Conservation (phyloP, 768 basidiomycete species). For the Leccinum barrowsii region DNA sequence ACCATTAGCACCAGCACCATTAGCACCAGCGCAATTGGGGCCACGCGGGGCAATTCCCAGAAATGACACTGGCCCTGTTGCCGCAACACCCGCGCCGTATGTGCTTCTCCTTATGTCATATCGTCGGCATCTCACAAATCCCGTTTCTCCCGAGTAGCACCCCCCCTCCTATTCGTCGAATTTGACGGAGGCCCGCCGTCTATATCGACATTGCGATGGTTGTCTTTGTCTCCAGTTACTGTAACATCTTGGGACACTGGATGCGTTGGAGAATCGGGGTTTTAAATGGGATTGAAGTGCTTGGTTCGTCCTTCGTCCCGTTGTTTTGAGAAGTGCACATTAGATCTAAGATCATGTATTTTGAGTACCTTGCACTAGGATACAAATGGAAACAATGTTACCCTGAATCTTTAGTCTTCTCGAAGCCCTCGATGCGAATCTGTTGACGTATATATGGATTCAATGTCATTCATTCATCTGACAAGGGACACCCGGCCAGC, state of each 20-base stretch:
- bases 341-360: neutral
- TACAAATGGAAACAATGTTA: neutral
- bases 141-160: neutral
- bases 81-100: neutral
- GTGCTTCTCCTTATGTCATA: neutral
- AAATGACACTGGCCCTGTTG: too few relatives aligned
- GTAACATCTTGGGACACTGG: neutral
- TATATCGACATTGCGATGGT: neutral
- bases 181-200: neutral
- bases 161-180: neutral
- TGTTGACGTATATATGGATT: neutral
- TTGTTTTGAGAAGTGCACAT: neutral
- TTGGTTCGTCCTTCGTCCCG: neutral
- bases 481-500: neutral
- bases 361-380: neutral
- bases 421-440: neutral
- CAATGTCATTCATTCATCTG: neutral
- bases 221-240: neutral
- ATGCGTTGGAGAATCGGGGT: neutral
- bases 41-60: neutral
- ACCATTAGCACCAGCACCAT: too few relatives aligned
- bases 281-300: neutral
- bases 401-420: neutral
- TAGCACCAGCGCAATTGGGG: too few relatives aligned
- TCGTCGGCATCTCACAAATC: neutral